These are phyloP conservation scores for Poteriospumella lacustris DNA, from an alignment of 108 stramenopile species.

Conservation along the genomic window DNA sequence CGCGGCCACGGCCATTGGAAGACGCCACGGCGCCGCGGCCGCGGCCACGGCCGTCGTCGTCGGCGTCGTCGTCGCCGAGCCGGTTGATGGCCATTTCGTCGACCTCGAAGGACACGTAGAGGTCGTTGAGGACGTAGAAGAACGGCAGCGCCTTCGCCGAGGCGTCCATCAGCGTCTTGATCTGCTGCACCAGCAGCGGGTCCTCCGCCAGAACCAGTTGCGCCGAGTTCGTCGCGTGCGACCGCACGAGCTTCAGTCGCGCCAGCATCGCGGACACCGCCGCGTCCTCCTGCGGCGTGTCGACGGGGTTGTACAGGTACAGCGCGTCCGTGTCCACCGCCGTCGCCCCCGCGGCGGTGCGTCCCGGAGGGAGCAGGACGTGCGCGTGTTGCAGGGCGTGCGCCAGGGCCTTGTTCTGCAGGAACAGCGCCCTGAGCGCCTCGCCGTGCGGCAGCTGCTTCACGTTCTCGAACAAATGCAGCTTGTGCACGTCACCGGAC, in stretches of 20 bases:
- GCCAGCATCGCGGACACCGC: background rate
- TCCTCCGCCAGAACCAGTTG: constrained; percentile 26
- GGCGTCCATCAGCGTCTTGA: background rate
- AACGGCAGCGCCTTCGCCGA: constrained; percentile 24
- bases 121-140: constrained; percentile 33
- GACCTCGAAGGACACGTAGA: constrained; percentile 24
- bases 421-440: background rate
- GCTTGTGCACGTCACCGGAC: background rate
- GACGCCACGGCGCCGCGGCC: background rate
- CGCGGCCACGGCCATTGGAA: background rate
- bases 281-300: constrained; percentile 21
- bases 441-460: background rate
- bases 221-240: background rate
- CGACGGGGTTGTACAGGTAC: constrained; percentile 12
- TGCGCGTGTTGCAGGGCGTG: no score
- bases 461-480: background rate
- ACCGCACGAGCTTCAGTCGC: constrained; percentile 23
- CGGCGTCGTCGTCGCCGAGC: background rate
- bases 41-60: background rate
- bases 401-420: background rate
- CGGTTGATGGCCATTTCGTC: background rate
- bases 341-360: no score
- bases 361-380: no score
- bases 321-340: background rate
- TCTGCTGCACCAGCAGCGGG: constrained; percentile 9